Percentiles rank a stretch among this genome's conserved stretches.
Evolutionary conservation across 768 basidiomycete species (phyloP).

Genomic region (Punctularia strigosozonata): DNA sequence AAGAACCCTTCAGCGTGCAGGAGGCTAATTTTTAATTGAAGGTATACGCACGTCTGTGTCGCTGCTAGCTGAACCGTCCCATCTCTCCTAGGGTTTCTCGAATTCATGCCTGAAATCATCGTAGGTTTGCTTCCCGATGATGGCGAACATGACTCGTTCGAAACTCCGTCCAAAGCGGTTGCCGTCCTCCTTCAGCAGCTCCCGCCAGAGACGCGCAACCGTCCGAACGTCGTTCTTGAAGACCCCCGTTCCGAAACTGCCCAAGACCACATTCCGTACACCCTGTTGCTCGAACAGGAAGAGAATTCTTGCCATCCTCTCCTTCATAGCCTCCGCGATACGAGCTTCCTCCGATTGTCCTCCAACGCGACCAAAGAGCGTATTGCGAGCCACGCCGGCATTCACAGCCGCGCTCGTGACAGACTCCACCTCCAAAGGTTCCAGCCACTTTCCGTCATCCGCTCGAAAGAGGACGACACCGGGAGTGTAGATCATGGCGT

Average conservation of each 20-base stretch:
- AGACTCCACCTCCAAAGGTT: slow-evolving; percentile 51
- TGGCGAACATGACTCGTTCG: slow-evolving; percentile 54
- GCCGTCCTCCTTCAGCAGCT: slow-evolving; percentile 35
- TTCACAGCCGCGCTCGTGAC: slow-evolving; percentile 71
- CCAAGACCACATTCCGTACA: slow-evolving; percentile 48
- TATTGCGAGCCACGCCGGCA: slow-evolving; percentile 35
- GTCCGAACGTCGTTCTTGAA: slow-evolving; percentile 52
- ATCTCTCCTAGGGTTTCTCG: no score
- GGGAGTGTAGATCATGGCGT: slow-evolving; percentile 70
- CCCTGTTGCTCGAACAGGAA: slow-evolving; percentile 53
- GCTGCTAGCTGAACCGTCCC: no score
- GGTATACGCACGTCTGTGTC: no score
- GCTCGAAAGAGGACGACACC: slow-evolving; percentile 48
- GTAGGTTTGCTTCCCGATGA: slow-evolving; percentile 41
- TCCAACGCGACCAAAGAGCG: slow-evolving; percentile 8
- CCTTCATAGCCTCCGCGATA: slow-evolving; percentile 50
- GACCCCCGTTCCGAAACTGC: slow-evolving; percentile 71
- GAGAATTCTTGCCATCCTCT: slow-evolving; percentile 60
- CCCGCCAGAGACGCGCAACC: slow-evolving; percentile 55
- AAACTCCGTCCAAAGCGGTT: slow-evolving; percentile 50
- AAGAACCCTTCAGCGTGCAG: no score
- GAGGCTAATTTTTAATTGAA: no score
- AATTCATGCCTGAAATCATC: slow-evolving; percentile 27
- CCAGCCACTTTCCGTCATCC: slow-evolving; percentile 43
- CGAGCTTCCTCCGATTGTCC: slow-evolving; percentile 15